Percentiles rank a stretch among this genome's conserved stretches.
These are phyloP conservation scores for Talaromyces borbonicus DNA, from an alignment of 495 filamentous ascomycete species.

Conservation along the genomic window DNA sequence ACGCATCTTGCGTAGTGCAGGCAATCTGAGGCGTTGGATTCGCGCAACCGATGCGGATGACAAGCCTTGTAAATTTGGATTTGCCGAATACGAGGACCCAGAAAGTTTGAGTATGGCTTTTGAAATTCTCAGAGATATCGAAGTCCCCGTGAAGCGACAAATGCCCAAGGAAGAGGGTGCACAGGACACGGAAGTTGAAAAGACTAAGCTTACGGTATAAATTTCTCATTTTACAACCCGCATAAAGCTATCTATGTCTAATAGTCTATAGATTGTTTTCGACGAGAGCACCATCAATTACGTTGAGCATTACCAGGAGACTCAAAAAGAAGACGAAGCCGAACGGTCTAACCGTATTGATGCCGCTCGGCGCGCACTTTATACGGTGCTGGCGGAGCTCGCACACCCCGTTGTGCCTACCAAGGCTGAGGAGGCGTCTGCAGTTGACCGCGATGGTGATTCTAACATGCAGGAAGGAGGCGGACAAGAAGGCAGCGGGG, in stretches of 20 bases:
- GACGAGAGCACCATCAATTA: conserved; percentile 74
- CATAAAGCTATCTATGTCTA: conserved; percentile 6
- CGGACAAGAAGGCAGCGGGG: conserved; percentile 42
- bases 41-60: conserved; percentile 70
- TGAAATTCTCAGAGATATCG: conserved; percentile 74
- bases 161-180: conserved; percentile 32
- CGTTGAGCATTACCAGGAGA: conserved; percentile 66
- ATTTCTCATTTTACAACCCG: background rate
- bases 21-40: conserved; percentile 76
- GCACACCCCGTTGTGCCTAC: conserved; percentile 52
- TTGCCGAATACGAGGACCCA: conserved; percentile 92
- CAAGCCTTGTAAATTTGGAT: conserved; percentile 83
- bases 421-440: conserved; percentile 38
- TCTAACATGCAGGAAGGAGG: conserved; percentile 58
- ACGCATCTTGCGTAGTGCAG: conserved; percentile 66
- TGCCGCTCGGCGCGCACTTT: conserved; percentile 53
- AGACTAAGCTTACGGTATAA: conserved; percentile 52
- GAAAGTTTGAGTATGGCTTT: conserved; percentile 80
- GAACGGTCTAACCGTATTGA: conserved; percentile 58
- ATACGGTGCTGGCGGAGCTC: conserved; percentile 56
- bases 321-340: conserved; percentile 53
- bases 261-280: conserved; percentile 49
- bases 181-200: conserved; percentile 54
- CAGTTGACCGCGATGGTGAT: conserved; percentile 56
- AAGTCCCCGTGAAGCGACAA: conserved; percentile 75